Base-by-base conservation (phyloP, 352 stramenopile genomes). In the Phytophthora nicotianae region DNA sequence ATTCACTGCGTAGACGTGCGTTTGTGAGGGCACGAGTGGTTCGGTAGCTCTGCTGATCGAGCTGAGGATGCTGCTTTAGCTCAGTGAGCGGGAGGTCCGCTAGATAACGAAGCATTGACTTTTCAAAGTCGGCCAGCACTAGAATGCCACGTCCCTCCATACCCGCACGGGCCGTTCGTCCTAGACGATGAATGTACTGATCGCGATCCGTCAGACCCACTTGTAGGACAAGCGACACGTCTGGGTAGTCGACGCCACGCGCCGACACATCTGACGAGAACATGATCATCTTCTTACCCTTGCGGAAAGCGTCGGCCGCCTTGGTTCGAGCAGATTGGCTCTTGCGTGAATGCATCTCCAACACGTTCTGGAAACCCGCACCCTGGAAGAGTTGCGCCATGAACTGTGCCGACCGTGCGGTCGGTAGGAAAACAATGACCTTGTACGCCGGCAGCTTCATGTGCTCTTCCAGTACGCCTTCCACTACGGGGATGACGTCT, bases 281-380 rank as follows among this genome's bases (percentile, higher is more conserved):
- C 70, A 98, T 90, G 35, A 98, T 81, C 21, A 90, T 81, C 47
- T 88, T 89, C 47, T 83, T 86, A 8, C 74, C 76, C 42, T 83
- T 83, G 54, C 92, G 89, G 73, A 99, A 99, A 5, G 83, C 62
- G 37, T 97, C 75, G 3, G 87, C 86, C 24, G 88, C 82, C 65
- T 95, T 96, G 23, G 82, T 96, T 32, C 96, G 87, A 49, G 86
- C 74, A 11, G 76, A 75, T 81, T 99, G 97, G 52, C 83, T 96
- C 85, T 98, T 99, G 50, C 91, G 81, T 19, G 93, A 98, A 81
- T 99, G 97, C 57, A 99, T 98, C 72, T 99, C 95, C 13, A 98
- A 76, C 9, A 98, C 88, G 26, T 83, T 78, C 7, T 72, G 60
- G 48, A 89, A 91, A 3, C 77, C 81, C 27, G 81, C 76, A 46